Percentiles rank a stretch among this genome's conserved stretches.
Evolutionary conservation across 2,329 filamentous ascomycete species (phyloP).

Genomic region (Colletotrichum sp.): DNA sequence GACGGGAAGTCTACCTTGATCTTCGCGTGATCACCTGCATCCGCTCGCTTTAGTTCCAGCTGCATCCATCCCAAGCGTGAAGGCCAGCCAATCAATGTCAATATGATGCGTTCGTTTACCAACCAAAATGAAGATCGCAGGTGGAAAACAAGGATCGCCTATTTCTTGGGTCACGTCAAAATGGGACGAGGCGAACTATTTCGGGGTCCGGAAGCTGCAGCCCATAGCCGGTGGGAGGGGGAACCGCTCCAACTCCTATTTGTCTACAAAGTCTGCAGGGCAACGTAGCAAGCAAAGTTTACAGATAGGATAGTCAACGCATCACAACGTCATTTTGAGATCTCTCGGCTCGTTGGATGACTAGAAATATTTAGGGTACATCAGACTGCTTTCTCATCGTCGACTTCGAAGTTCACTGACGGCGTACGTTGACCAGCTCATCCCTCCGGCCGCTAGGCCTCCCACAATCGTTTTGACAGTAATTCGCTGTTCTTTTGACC

Average conservation of each 20-base stretch:
- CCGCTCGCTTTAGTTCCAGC: background rate
- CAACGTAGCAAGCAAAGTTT: background rate
- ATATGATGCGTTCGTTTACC: background rate
- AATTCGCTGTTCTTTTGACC: background rate
- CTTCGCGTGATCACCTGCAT: background rate
- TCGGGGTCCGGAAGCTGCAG: background rate
- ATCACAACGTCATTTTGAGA: background rate
- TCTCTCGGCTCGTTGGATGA: background rate
- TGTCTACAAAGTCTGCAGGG: background rate
- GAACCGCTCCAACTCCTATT: background rate
- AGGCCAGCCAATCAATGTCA: background rate
- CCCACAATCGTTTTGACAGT: background rate
- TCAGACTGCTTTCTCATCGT: background rate
- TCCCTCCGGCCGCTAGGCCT: background rate
- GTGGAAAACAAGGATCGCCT: background rate
- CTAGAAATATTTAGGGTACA: background rate
- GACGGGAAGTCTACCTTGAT: background rate
- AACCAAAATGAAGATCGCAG: background rate
- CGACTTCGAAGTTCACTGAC: background rate
- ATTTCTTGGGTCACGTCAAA: background rate
- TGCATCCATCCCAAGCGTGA: background rate
- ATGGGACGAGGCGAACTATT: background rate
- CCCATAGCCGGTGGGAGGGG: background rate
- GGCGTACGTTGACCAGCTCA: background rate
- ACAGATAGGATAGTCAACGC: background rate